Evolutionary conservation across 2,329 filamentous ascomycete genomes (phyloP), one percentile per base, ranked within the genome.

Genomic region (Helminthosporium solani): DNA sequence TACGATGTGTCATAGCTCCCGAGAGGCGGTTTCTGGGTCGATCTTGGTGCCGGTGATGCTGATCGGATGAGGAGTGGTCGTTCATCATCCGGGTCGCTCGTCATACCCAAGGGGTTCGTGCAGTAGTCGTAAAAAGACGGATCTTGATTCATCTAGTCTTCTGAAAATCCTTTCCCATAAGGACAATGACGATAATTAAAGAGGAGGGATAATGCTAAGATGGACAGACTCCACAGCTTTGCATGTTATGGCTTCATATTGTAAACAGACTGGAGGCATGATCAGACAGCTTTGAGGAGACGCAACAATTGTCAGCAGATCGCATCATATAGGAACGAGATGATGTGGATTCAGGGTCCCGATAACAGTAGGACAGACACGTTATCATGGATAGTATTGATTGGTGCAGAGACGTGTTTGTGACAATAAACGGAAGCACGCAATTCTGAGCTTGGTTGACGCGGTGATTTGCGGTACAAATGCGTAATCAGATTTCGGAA

Each of bases 261-360:
- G 40, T 3, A 38, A 38, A 19, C 27, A 39, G n/a, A n/a, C n/a
- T n/a, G 30, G 28, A 15, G 21, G 25, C 31, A 21, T 30, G 30
- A 15, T 28, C n/a, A n/a, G 19, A n/a, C 25, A 44, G 38, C 20
- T 31, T 38, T 14, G 40, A 20, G 21, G 23, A 42, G n/a, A 39
- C 4, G 36, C 18, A 28, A 42, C 31, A 58, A 58, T 60, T 63
- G 61, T 64, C 56, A 64, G 61, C 61, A 60, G 50, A 44, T 56
- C 34, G 54, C 58, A 61, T 57, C 56, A 60, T 60, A 34, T 42
- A 40, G 41, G 43, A 27, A 35, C 37, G 40, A 7, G n/a, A 60
- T 60, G 50, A 54, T 49, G 54, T 40, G 43, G 43, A 15, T 18
- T 14, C 25, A 20, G 36, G 35, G 33, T 35, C 28, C 25, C 38